Conservation (phyloP, 495 filamentous ascomycete species). For the Podospora sp. region DNA sequence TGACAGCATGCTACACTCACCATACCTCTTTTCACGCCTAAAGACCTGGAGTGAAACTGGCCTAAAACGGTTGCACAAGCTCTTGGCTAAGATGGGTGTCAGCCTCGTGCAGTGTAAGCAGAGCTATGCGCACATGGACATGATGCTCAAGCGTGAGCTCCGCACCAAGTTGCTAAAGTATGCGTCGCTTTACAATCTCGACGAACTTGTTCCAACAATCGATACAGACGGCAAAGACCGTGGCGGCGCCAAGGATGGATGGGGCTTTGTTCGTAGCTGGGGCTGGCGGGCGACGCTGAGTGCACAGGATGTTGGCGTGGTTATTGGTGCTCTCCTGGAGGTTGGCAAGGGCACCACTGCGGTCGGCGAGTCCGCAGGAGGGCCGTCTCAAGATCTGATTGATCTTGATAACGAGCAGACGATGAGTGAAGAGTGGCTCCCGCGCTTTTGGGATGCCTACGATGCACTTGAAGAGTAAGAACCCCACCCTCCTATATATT, state of each 20-base stretch:
- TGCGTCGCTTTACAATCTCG: conserved; percentile 85
- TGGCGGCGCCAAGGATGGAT: conserved; percentile 73
- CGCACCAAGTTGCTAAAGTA: conserved; percentile 86
- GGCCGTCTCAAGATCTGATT: conserved; percentile 39
- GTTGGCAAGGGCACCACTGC: conserved; percentile 64
- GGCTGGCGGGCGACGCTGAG: conserved; percentile 94
- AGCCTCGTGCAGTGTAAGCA: conserved; percentile 91
- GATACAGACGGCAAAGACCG: conserved; percentile 60
- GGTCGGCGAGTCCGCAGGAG: conserved; percentile 28
- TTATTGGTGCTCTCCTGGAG: conserved; percentile 88
- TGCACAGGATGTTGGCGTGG: conserved; percentile 86
- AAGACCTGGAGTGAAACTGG: conserved; percentile 94
- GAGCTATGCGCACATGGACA: conserved; percentile 97
- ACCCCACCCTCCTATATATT: neutral
- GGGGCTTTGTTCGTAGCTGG: conserved; percentile 97
- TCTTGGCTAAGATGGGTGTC: conserved; percentile 97
- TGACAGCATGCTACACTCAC: conserved; percentile 97
- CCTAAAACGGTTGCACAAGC: conserved; percentile 87
- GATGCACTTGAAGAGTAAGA: conserved; percentile 78
- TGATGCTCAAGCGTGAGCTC: conserved; percentile 88
- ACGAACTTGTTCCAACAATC: conserved; percentile 79
- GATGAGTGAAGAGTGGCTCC: conserved; percentile 68
- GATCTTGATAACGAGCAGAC: conserved; percentile 48
- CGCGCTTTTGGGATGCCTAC: conserved; percentile 90
- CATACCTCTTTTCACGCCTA: conserved; percentile 87